Base-by-base conservation (phyloP, 805 yeast genomes). In the Candida boidinii region DNA sequence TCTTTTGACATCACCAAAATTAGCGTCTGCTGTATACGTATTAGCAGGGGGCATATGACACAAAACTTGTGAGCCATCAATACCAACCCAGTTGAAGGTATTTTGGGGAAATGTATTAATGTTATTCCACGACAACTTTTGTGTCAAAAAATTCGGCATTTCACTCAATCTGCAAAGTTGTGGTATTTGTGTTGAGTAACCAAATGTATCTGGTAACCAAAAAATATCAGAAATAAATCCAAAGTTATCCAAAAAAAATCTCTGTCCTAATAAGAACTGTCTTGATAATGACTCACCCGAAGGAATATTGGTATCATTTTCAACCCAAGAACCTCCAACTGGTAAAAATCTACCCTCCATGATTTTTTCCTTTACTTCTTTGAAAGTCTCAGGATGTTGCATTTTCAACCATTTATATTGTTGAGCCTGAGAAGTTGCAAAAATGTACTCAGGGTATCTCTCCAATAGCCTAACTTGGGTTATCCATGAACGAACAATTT, bases 1-100 rank as follows among this genome's bases (percentile, higher is more conserved):
- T 45, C 96, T 70, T 36, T 74, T 70, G 20, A 88, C 94, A 58
- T 92, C 97, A 20, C 96, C 95, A 57, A 86, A 86, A 51, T 90
- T 77, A 2, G 96, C 95, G 49, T 69, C 72, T 1, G 97, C 94
- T 7, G 97, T 92, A 51, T 90, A 90, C 0, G 97, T 92, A 55
- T 90, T 84, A 10, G 82, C 92, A 6, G 98, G 97, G 15, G 98
- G 97, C 97, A 92, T 92, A 54, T 90, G 98, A 23, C 90, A 86
- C 45, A 92, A 60, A 2, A 90, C 86, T 56, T 90, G 96, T 3
- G 95, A 74, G 1, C 95, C 94, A 58, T 90, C 97, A 28, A 92
- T 67, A 19, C 95, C 95, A 5, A 82, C 82, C 98, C 98, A 90
- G 53, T 86, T 86, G 58, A 90, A 90, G 0, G 96, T 84, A 10